These are phyloP conservation scores for Fagopyrum homotropicum DNA, from an alignment of 148 eudicot genomes.

Conservation along the genomic window DNA sequence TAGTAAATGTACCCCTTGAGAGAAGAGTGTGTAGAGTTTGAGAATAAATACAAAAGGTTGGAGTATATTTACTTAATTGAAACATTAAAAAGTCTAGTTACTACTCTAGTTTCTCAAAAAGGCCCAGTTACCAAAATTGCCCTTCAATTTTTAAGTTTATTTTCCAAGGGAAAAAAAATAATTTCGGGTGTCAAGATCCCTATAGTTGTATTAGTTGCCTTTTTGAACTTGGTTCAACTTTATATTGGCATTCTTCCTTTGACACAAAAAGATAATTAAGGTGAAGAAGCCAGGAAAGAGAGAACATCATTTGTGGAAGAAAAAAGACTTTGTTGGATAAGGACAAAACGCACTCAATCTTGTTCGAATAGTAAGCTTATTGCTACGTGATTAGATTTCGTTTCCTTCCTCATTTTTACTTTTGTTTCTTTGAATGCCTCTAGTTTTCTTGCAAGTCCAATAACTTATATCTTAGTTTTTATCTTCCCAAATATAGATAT, in stretches of 20 bases:
- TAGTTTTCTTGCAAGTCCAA: no score
- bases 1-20: no score
- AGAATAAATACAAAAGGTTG: no score
- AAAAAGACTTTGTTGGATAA: conserved; percentile 67
- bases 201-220: background rate
- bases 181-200: background rate
- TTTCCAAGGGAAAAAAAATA: no score
- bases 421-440: background rate
- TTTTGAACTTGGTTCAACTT: background rate
- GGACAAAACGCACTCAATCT: conserved; percentile 86
- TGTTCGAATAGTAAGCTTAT: conserved; percentile 58
- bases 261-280: conserved; percentile 23
- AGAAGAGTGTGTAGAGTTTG: no score
- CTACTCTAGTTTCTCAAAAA: no score
- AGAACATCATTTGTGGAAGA: conserved; percentile 84
- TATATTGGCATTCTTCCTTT: background rate
- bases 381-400: background rate
- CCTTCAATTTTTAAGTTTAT: no score
- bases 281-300: conserved; percentile 47
- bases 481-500: no score
- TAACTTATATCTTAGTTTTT: no score
- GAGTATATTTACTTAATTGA: no score
- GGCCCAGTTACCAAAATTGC: background rate
- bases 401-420: background rate
- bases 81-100: no score